Evolutionary conservation across 1,284 basidiomycete species (phyloP).

Genomic region (Apiotrichum sp.): DNA sequence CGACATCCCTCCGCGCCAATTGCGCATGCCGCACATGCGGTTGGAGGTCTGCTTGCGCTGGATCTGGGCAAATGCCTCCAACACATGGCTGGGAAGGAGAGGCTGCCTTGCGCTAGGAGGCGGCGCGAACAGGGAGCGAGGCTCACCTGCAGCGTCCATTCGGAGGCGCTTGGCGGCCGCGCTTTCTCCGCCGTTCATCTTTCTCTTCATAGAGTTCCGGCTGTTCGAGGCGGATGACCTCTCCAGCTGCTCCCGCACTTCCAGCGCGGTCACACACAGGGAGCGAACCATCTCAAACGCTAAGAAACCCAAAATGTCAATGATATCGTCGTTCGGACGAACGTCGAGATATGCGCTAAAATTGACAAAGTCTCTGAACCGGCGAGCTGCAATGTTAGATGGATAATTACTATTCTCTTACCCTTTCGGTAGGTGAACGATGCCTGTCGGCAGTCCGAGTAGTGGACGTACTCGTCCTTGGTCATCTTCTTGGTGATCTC

Average conservation of each 20-base stretch:
- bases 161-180: slow-evolving; percentile 48
- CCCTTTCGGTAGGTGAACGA: slow-evolving; percentile 96
- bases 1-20: slow-evolving; percentile 75
- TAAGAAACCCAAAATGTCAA: slow-evolving; percentile 94
- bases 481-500: slow-evolving; percentile 95
- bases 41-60: slow-evolving; percentile 73
- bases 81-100: slow-evolving; percentile 72
- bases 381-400: slow-evolving; percentile 59
- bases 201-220: slow-evolving; percentile 16
- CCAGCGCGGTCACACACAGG: slow-evolving; percentile 76
- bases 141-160: slow-evolving; percentile 44
- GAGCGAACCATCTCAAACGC: slow-evolving; percentile 96
- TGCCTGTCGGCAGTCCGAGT: slow-evolving; percentile 93
- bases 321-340: slow-evolving; percentile 87
- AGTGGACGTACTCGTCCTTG: slow-evolving; percentile 92
- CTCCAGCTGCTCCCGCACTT: slow-evolving; percentile 51
- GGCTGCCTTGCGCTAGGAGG: slow-evolving; percentile 72
- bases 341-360: slow-evolving; percentile 83
- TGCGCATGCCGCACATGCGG: slow-evolving; percentile 74
- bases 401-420: slow-evolving; percentile 33
- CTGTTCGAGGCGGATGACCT: slow-evolving; percentile 13
- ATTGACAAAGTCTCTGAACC: slow-evolving; percentile 92
- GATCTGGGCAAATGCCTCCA: slow-evolving; percentile 81
- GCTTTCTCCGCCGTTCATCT: slow-evolving; percentile 34
- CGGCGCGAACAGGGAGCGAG: slow-evolving; percentile 65